These are phyloP conservation scores for California macrophylla DNA, from an alignment of 441 rosid genomes.

Conservation along the genomic window DNA sequence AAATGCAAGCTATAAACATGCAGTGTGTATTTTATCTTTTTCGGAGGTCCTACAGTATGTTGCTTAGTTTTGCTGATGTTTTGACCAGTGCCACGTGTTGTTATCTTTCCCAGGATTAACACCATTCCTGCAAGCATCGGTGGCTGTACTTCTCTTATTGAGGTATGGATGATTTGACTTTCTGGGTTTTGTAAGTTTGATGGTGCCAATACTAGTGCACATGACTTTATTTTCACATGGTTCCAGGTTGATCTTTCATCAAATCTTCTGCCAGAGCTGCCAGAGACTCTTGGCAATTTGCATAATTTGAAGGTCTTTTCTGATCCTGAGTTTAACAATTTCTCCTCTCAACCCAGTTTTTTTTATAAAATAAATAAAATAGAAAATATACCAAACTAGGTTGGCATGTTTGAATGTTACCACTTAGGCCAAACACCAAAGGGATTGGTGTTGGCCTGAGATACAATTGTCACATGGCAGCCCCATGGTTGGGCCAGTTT, in stretches of 20 bases:
- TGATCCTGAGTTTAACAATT: neutral
- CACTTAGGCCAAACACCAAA: too few species aligned
- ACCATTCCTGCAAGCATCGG: constrained; percentile 42
- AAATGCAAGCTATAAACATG: neutral
- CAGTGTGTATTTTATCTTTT: neutral
- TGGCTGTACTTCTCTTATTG: constrained; percentile 49
- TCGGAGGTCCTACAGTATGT: neutral
- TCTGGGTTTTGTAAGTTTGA: neutral
- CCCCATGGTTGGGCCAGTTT: too few species aligned
- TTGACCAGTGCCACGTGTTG: constrained; percentile 7
- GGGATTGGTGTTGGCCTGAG: too few species aligned
- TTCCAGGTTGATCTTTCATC: constrained; percentile 81
- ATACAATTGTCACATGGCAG: too few species aligned
- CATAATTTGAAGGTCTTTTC: constrained; percentile 46
- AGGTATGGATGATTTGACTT: constrained; percentile 31
- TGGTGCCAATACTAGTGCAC: constrained; percentile 1
- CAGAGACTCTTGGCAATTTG: constrained; percentile 51
- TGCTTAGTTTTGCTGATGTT: neutral
- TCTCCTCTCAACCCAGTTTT: neutral
- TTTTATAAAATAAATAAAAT: too few species aligned
- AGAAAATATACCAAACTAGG: too few species aligned
- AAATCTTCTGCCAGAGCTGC: constrained; percentile 57
- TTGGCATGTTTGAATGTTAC: too few species aligned
- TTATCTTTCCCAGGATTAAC: constrained; percentile 41
- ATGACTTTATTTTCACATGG: constrained; percentile 8